Conservation (phyloP, 768 basidiomycete species). For the Solioccasus polychromus region DNA sequence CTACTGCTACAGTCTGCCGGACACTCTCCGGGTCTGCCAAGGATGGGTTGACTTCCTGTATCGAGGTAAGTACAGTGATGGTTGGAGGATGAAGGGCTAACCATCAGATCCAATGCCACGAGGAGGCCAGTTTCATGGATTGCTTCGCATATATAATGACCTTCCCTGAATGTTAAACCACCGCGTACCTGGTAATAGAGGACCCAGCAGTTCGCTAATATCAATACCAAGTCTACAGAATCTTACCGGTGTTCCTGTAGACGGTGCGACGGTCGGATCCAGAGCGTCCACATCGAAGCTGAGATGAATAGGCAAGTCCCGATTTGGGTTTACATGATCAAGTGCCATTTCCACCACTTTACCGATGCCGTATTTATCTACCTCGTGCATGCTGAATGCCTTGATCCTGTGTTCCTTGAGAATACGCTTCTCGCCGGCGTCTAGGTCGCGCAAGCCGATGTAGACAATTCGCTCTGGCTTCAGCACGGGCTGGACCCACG, state of each 20-base stretch:
- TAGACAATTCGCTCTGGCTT: constrained; percentile 83
- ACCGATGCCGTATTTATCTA: constrained; percentile 87
- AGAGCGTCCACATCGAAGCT: constrained; percentile 96
- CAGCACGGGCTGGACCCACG: constrained; percentile 64
- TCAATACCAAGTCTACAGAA: neutral
- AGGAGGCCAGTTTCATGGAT: constrained; percentile 90
- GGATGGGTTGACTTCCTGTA: constrained; percentile 95
- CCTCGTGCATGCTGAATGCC: constrained; percentile 89
- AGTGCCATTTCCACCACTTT: constrained; percentile 95
- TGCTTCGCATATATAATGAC: constrained; percentile 96
- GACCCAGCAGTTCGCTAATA: neutral
- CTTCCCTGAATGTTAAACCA: constrained; percentile 94
- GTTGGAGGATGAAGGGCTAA: constrained; percentile 31
- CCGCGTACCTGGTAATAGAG: constrained; percentile 69
- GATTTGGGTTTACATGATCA: constrained; percentile 85
- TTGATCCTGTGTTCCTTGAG: constrained; percentile 78
- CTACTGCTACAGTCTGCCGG: constrained; percentile 85
- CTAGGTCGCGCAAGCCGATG: constrained; percentile 94
- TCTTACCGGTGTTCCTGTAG: constrained; percentile 85
- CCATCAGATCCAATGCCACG: constrained; percentile 94
- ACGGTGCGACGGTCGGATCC: constrained; percentile 94
- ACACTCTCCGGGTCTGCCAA: constrained; percentile 73
- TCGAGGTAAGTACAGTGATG: constrained; percentile 7
- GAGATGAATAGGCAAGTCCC: constrained; percentile 86
- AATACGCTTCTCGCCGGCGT: constrained; percentile 83